Evolutionary conservation across 2,329 filamentous ascomycete genomes (phyloP), one percentile per base, ranked within the genome.

Genomic region (Aspergillus vadensis): DNA sequence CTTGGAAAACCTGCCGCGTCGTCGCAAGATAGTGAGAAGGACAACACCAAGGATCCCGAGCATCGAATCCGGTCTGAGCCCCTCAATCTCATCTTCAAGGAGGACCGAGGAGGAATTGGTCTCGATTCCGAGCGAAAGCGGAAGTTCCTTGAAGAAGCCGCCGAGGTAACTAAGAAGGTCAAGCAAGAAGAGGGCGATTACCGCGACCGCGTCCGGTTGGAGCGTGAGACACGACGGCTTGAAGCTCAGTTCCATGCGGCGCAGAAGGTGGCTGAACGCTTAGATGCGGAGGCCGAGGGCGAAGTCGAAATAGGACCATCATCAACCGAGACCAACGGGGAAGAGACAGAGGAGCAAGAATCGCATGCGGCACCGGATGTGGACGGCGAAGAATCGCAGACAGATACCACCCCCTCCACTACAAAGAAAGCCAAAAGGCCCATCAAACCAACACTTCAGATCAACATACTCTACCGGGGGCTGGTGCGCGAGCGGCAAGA

Each of bases 91-190:
- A 82, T 83, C 60, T 78, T 96, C 71, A 96, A 95, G 74, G 90
- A 92, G 55, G 90, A 90, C 69, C 84, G 90, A 2, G 88, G 87
- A 15, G 95, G 94, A 1, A 92, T 98, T 65, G 94, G 95, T 0
- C 78, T 94, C 68, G 91, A 95, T 65, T 87, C 84, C 4, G 92
- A 95, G 74, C 88, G 88, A 78, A 97, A 96, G 80, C 83, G 91
- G 65, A 93, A 90, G 71, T 77, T 85, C 21, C 79, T 85, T 47
- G 89, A 92, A 74, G 85, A 86, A 57, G 84, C 83, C 4, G 85
- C 84, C 65, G 74, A 76, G 36, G 72, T 81, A 41, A 77, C 81
- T 54, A 92, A 92, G 76, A 83, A 81, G 72, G 77, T 82, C 14
- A 87, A 86, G 72, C 83, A 85, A 52, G 82, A 91, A 44, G 88